Conservation (phyloP, 1,139 yeast species). For the Petasospora rhodanensis region DNA sequence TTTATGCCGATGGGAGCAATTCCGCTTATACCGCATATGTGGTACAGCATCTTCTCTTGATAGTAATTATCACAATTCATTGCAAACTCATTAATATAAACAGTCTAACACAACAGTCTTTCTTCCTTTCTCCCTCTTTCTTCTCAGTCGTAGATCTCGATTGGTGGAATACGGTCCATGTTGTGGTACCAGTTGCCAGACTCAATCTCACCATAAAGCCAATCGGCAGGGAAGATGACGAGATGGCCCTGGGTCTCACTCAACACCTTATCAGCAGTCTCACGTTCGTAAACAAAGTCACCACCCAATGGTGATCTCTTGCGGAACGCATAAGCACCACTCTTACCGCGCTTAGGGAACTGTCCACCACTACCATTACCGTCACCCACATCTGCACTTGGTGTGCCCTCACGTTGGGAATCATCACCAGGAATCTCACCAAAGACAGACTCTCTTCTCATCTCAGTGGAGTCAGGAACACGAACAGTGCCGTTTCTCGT, state of each 20-base stretch:
- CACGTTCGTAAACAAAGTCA: conserved; percentile 62
- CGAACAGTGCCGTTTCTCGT: conserved; percentile 9
- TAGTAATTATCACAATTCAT: too few species aligned
- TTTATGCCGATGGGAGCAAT: too few species aligned
- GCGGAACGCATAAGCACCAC: conserved; percentile 10
- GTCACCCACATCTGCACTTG: too few species aligned
- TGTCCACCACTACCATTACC: too few species aligned
- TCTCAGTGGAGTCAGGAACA: conserved; percentile 5
- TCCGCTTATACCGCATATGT: too few species aligned
- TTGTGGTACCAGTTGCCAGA: conserved; percentile 93
- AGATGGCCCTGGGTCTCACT: conserved; percentile 81
- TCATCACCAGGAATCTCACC: conserved; percentile 6
- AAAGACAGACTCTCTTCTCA: conserved; percentile 8
- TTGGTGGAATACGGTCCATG: conserved; percentile 90
- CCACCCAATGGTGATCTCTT: conserved; percentile 37
- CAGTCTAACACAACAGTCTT: too few species aligned
- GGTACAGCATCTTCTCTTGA: too few species aligned
- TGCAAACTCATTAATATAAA: too few species aligned
- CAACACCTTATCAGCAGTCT: conserved; percentile 71
- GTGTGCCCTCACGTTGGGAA: too few species aligned
- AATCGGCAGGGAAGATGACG: conserved; percentile 85
- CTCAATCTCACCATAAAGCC: conserved; percentile 84
- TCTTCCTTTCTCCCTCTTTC: too few species aligned
- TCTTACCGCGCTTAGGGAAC: conserved; percentile 10
- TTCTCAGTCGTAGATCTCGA: conserved; percentile 77